Percentiles rank a stretch among this genome's conserved stretches.
Conservation (phyloP, 2,329 filamentous ascomycete genomes). For the Trichoderma breve region DNA sequence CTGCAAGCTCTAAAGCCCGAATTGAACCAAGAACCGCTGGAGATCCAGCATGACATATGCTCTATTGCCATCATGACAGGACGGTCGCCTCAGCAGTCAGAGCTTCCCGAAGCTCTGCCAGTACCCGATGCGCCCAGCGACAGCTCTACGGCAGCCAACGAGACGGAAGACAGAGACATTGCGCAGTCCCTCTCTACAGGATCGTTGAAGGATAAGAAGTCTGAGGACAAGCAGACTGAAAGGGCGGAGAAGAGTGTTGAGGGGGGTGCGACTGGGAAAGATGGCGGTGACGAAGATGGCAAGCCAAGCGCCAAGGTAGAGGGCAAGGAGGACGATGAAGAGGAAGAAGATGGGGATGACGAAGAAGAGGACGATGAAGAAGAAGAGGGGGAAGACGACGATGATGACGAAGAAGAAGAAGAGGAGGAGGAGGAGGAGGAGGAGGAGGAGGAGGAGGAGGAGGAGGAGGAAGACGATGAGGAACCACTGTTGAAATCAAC, state of each 20-base stretch:
- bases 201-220: slow-evolving; percentile 22
- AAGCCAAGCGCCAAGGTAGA: not conserved
- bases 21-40: slow-evolving; percentile 16
- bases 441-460: slow-evolving; percentile 63
- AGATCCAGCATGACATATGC: slow-evolving; percentile 33
- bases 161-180: not conserved
- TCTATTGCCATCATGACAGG: slow-evolving; percentile 41
- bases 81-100: slow-evolving; percentile 33
- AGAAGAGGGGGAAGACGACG: slow-evolving; percentile 42
- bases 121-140: slow-evolving; percentile 9
- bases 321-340: slow-evolving; percentile 31
- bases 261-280: not conserved
- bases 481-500: slow-evolving; percentile 94
- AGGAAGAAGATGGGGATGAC: slow-evolving; percentile 22
- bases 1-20: slow-evolving; percentile 18
- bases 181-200: not conserved
- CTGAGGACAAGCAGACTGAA: slow-evolving; percentile 14
- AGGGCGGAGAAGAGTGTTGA: not conserved
- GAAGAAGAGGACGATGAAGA: slow-evolving; percentile 33
- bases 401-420: slow-evolving; percentile 40
- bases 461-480: slow-evolving; percentile 83
- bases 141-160: not conserved
- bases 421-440: slow-evolving; percentile 47
- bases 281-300: slow-evolving; percentile 11
- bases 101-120: not conserved